These are phyloP conservation scores for Tephrocybe sp. DNA, from an alignment of 768 basidiomycete genomes.

Conservation along the genomic window DNA sequence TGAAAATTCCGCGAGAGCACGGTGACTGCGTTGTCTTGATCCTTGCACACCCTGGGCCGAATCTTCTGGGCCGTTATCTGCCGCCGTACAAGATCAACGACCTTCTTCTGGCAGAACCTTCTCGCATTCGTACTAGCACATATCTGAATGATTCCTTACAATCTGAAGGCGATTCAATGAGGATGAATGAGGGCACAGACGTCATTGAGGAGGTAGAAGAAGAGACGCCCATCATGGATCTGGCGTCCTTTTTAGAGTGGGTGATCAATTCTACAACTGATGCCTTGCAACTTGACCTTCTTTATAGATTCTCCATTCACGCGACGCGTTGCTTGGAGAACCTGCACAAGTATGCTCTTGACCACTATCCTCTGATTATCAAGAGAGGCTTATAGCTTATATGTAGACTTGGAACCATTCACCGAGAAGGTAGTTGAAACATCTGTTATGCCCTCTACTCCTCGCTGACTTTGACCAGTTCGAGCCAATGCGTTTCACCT, in stretches of 20 bases:
- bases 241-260: constrained; percentile 73
- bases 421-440: constrained; percentile 56
- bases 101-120: constrained; percentile 57
- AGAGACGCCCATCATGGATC: constrained; percentile 68
- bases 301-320: constrained; percentile 65
- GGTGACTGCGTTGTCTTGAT: constrained; percentile 73
- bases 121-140: constrained; percentile 37
- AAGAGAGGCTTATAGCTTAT: constrained; percentile 6
- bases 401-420: constrained; percentile 52
- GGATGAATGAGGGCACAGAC: constrained; percentile 29
- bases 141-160: constrained; percentile 50
- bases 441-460: background rate
- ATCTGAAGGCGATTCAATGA: constrained; percentile 6
- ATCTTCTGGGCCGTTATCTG: constrained; percentile 68
- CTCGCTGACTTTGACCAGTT: constrained; percentile 34
- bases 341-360: constrained; percentile 49
- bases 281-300: constrained; percentile 3
- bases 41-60: constrained; percentile 66
- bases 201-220: constrained; percentile 44
- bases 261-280: constrained; percentile 15
- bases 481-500: constrained; percentile 76
- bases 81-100: constrained; percentile 65
- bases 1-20: constrained; percentile 60
- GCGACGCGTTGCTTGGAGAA: constrained; percentile 69
- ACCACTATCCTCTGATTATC: background rate